phyloP scores from a whole-genome alignment of 495 filamentous ascomycete genomes.

The Barbatosphaeria neglecta region DNA sequence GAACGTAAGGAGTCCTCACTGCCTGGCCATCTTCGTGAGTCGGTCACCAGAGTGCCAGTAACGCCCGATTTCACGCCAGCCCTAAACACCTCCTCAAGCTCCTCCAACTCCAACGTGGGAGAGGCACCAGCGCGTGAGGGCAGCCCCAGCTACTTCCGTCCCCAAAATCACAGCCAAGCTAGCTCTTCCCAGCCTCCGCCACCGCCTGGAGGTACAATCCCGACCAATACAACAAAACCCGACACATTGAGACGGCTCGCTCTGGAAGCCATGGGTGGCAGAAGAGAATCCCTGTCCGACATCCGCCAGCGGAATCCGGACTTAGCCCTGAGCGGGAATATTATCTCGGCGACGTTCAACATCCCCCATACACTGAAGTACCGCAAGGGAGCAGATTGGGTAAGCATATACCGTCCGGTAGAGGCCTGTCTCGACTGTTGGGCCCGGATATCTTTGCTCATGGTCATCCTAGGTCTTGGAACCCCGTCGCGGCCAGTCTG shows the following conservation, averaged over 20 bases:
- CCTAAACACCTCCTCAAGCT: slow-evolving; percentile 4
- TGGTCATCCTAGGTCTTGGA: slow-evolving; percentile 50
- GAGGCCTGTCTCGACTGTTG: background rate
- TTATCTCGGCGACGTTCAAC: slow-evolving; percentile 81
- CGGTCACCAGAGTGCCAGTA: background rate
- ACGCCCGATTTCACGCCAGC: slow-evolving; percentile 19
- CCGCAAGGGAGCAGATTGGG: slow-evolving; percentile 61
- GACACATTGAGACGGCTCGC: slow-evolving; percentile 58
- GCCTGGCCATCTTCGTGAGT: background rate
- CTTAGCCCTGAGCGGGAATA: slow-evolving; percentile 62
- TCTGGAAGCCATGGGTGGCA: slow-evolving; percentile 27
- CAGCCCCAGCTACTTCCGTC: slow-evolving; percentile 28
- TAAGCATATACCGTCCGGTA: slow-evolving; percentile 25
- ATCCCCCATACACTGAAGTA: slow-evolving; percentile 66
- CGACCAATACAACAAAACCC: slow-evolving; percentile 36
- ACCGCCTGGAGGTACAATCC: slow-evolving; percentile 11
- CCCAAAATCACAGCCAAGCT: slow-evolving; percentile 15
- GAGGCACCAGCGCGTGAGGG: background rate
- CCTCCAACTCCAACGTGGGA: slow-evolving; percentile 4
- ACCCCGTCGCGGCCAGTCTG: slow-evolving; percentile 70
- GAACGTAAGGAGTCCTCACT: background rate
- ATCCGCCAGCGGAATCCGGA: slow-evolving; percentile 50
- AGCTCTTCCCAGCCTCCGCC: slow-evolving; percentile 10
- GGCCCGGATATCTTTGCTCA: slow-evolving; percentile 8
- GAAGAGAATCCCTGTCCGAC: slow-evolving; percentile 41